These are phyloP conservation scores for Sporobolomyces phaffii DNA, from an alignment of 768 basidiomycete genomes.

Conservation along the genomic window DNA sequence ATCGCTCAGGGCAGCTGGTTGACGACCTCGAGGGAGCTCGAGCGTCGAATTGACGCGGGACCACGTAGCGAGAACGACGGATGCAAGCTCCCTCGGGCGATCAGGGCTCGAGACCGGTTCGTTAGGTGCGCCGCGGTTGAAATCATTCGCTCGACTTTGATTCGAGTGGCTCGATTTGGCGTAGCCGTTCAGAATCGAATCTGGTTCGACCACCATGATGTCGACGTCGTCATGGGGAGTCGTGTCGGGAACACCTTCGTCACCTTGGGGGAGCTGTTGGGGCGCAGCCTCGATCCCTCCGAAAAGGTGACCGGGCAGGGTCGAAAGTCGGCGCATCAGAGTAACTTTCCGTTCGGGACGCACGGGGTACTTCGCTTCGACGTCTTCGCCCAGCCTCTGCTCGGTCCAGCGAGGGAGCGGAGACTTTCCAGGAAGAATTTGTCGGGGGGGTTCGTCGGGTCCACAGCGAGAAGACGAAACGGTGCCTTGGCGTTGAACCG, in stretches of 20 bases:
- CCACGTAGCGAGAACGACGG: neutral
- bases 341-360: neutral
- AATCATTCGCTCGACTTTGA: no score
- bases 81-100: neutral
- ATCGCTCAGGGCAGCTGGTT: neutral
- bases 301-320: neutral
- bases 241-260: no score
- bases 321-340: slow-evolving; percentile 7
- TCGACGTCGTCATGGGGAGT: neutral
- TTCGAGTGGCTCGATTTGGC: neutral
- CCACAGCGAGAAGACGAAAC: neutral
- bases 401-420: neutral
- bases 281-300: neutral
- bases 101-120: neutral
- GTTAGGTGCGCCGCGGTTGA: neutral
- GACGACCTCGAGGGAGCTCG: neutral
- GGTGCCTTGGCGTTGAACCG: no score
- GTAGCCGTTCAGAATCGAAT: neutral
- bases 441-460: no score
- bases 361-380: neutral
- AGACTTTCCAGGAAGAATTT: no score
- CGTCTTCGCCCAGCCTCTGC: no score
- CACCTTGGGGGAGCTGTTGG: no score
- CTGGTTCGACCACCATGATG: neutral
- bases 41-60: neutral